These are phyloP conservation scores for Verticillium klebahnii DNA, from an alignment of 2,329 filamentous ascomycete species.

Conservation along the genomic window DNA sequence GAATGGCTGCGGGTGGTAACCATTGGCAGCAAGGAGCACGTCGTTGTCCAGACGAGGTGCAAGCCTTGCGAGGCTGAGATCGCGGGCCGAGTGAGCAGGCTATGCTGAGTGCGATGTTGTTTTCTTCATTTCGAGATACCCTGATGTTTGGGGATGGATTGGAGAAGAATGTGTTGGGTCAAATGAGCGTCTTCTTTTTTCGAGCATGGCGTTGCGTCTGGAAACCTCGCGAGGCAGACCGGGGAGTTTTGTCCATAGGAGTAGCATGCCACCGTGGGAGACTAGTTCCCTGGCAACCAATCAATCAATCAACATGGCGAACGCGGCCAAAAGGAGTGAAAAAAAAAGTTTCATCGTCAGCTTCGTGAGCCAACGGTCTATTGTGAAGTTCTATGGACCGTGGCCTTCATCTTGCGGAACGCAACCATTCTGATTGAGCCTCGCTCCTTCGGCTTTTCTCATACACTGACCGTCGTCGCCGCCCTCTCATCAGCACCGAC, in stretches of 20 bases:
- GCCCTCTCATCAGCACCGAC: background rate
- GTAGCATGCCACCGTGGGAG: background rate
- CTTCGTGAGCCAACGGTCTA: slow-evolving; percentile 11
- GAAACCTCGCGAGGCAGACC: background rate
- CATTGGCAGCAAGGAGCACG: slow-evolving; percentile 50
- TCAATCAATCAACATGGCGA: background rate
- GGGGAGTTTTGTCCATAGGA: slow-evolving; percentile 9
- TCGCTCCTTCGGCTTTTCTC: background rate
- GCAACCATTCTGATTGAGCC: slow-evolving; percentile 1
- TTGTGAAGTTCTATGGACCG: slow-evolving; percentile 14
- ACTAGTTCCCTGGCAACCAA: background rate
- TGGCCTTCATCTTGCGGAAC: slow-evolving; percentile 10
- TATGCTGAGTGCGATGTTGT: slow-evolving; percentile 1
- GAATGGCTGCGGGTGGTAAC: slow-evolving; percentile 50
- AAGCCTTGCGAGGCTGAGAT: slow-evolving; percentile 25
- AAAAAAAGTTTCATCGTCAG: slow-evolving; percentile 8
- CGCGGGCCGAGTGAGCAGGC: slow-evolving; percentile 6
- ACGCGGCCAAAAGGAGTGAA: background rate
- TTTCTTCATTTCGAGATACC: background rate
- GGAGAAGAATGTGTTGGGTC: background rate
- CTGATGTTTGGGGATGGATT: background rate
- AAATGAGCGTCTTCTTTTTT: background rate
- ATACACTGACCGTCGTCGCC: background rate
- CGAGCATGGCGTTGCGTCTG: slow-evolving; percentile 5
- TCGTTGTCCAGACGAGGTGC: slow-evolving; percentile 46